Evolutionary conservation across 2,329 filamentous ascomycete species (phyloP), one percentile per base, ranked within the genome.

Genomic region (Aspergillus sp.): DNA sequence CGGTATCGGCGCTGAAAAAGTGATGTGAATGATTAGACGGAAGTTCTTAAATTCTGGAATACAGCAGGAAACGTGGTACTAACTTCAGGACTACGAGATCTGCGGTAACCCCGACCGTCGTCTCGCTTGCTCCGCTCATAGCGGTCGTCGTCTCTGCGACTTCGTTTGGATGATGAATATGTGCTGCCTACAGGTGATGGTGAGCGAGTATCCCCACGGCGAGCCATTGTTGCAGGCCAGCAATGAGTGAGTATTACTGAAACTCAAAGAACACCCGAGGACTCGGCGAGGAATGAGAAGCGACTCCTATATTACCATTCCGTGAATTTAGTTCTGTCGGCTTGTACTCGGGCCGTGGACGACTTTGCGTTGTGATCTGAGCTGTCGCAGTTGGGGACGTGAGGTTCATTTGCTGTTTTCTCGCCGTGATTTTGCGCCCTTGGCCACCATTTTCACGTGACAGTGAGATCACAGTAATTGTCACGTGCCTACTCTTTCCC

Each of bases 111-210:
- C 63, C 82, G 80, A 53, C 76, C 76, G 73, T 84, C 82, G 71
- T 85, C 83, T 68, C 82, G 79, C 47, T 82, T 77, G 68, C 78
- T 81, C 72, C 80, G 79, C 54, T 85, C 83, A 70, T 81, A 77
- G 65, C 83, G 80, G 71, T 82, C 78, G 74, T 84, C 80, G 69
- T 83, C 84, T 77, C 83, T 81, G 72, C 82, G 81, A 71, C 71
- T 79, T 64, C 87, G 86, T 81, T 87, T 90, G 81, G 87, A 89
- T 74, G 88, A 87, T 79, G 87, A 88, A 79, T 86, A 85, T 76
- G 91, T 89, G 85, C 90, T 92, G 87, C 90, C 91, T 93, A 89
- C 88, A 89, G 90, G 90, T 88, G 90, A 92, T 91, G 91, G 91
- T 93, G 91, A 94, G 91, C 91, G 85, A 83, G 82, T 82, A 79